These are phyloP conservation scores for Rhododendron kiyosumense DNA, from an alignment of 148 eudicot genomes.

Conservation along the genomic window DNA sequence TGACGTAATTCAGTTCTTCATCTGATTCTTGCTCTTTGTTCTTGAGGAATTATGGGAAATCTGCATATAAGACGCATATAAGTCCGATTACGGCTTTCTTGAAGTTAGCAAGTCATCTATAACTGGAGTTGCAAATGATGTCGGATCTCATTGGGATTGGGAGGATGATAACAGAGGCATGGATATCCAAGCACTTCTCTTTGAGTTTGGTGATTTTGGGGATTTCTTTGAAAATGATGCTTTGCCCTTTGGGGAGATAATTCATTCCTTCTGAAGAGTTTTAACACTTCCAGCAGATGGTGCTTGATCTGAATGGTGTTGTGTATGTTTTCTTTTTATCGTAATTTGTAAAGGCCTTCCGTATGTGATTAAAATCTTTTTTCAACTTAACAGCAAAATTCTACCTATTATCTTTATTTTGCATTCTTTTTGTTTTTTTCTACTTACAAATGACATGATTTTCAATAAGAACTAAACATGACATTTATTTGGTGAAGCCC, in stretches of 20 bases:
- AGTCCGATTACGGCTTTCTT: constrained; percentile 33
- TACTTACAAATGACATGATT: background rate
- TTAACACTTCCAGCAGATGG: background rate
- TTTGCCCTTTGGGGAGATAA: constrained; percentile 94
- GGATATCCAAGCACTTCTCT: constrained; percentile 90
- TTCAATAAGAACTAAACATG: constrained; percentile 17
- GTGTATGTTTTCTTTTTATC: background rate
- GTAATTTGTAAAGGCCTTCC: background rate
- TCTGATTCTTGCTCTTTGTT: background rate
- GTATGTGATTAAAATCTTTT: background rate
- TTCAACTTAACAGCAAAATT: background rate
- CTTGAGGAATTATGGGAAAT: background rate
- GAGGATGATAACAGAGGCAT: constrained; percentile 84
- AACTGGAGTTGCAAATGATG: constrained; percentile 55
- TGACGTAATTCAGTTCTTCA: background rate
- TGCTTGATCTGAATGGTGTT: background rate
- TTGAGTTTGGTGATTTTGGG: constrained; percentile 96
- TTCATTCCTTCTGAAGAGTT: background rate
- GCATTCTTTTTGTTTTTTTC: background rate
- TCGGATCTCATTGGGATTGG: constrained; percentile 77
- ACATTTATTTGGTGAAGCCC: constrained; percentile 63
- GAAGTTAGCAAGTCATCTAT: constrained; percentile 49
- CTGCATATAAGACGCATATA: constrained; percentile 15
- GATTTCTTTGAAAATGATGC: constrained; percentile 84
- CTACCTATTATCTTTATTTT: background rate